A percentile compares a stretch with the other conserved stretches of the same genome.
These are phyloP conservation scores for Xylaria sp. DNA, from an alignment of 2,329 filamentous ascomycete genomes.

Conservation along the genomic window DNA sequence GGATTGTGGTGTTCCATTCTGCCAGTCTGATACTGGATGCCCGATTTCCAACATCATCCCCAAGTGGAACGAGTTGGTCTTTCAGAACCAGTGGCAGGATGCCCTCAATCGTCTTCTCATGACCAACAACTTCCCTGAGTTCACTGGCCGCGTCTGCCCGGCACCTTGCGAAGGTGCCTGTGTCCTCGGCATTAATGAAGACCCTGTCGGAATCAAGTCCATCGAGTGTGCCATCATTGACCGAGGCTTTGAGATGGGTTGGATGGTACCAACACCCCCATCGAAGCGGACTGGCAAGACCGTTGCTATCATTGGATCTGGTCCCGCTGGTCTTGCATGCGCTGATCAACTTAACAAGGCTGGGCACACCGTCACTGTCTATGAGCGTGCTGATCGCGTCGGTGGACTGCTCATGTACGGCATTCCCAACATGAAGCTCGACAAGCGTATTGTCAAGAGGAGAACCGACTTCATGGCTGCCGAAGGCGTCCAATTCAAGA, in stretches of 20 bases:
- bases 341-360: conserved; percentile 95
- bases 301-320: conserved; percentile 88
- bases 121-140: conserved; percentile 99
- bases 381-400: conserved; percentile 87
- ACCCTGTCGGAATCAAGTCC: conserved; percentile 97
- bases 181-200: conserved; percentile 94
- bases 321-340: conserved; percentile 85
- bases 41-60: conserved; percentile 98
- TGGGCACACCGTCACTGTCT: conserved; percentile 86
- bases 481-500: conserved; percentile 85
- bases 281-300: conserved; percentile 84
- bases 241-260: conserved; percentile 95
- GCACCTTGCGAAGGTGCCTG: conserved; percentile 96
- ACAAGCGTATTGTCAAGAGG: conserved; percentile 96
- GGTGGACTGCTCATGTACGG: conserved; percentile 97
- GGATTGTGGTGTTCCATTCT: conserved; percentile 99
- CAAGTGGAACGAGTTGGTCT: conserved; percentile 90
- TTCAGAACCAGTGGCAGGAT: conserved; percentile 81
- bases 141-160: conserved; percentile 95
- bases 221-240: conserved; percentile 99
- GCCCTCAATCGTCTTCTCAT: conserved; percentile 89
- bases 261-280: conserved; percentile 88
- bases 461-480: conserved; percentile 93
- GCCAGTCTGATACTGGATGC: conserved; percentile 93
- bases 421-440: conserved; percentile 99